Conservation (phyloP, 1,139 yeast species). For the Meyerozyma athensensis region DNA sequence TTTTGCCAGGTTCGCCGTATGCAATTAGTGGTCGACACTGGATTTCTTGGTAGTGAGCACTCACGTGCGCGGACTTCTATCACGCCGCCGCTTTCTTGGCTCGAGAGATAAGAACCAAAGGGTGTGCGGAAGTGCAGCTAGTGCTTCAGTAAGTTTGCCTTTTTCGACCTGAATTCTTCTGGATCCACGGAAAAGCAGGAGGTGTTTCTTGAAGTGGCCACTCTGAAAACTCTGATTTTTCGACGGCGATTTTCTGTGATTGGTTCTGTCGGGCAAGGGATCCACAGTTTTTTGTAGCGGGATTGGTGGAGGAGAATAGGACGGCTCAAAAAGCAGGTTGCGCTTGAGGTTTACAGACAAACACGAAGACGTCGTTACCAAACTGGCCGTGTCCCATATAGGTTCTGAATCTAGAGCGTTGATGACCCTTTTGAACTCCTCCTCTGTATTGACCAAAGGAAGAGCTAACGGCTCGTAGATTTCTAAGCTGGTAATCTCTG, state of each 20-base stretch:
- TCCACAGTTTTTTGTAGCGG: background rate
- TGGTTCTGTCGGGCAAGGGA: background rate
- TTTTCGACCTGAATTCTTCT: no score
- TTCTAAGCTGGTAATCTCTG: background rate
- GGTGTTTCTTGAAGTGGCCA: no score
- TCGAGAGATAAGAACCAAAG: background rate
- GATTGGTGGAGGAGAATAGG: slow-evolving; percentile 1
- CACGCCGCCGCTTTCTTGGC: background rate
- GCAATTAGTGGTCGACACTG: no score
- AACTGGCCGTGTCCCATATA: background rate
- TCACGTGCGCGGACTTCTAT: background rate
- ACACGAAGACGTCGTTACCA: background rate
- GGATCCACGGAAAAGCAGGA: no score
- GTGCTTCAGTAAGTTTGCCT: background rate
- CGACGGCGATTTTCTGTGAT: background rate
- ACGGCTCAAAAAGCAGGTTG: slow-evolving; percentile 1
- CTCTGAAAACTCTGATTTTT: no score
- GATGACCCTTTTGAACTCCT: background rate
- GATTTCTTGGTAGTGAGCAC: background rate
- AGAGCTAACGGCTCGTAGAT: slow-evolving; percentile 1
- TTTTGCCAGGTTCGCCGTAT: no score
- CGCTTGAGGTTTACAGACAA: background rate
- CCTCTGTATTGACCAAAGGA: background rate
- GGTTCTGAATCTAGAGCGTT: slow-evolving; percentile 1
- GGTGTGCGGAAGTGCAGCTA: background rate